A percentile compares a stretch with the other conserved stretches of the same genome.
Conservation (phyloP, 2,329 filamentous ascomycete genomes). For the Niveomyces coronatus region DNA sequence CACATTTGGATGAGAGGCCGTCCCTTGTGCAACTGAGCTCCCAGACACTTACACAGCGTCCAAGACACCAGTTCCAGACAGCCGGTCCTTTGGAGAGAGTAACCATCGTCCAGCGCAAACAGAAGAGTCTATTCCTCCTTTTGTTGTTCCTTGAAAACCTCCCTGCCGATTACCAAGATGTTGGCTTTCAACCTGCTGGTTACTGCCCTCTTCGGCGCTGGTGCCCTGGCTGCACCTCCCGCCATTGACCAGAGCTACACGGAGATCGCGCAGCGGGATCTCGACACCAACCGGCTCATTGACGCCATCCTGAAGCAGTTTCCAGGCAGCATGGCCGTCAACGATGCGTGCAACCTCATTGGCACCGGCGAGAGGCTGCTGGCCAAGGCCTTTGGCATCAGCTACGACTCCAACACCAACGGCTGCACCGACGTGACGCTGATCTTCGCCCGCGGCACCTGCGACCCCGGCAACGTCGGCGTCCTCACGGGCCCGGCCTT, state of each 20-base stretch:
- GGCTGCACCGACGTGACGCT: conserved; percentile 19
- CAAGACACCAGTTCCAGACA: no score
- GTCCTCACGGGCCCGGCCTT: conserved; percentile 19
- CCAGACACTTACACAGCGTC: no score
- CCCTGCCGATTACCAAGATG: neutral
- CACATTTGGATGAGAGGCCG: no score
- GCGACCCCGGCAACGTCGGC: conserved; percentile 21
- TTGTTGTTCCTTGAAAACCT: neutral
- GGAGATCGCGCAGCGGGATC: neutral
- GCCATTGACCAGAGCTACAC: conserved; percentile 1
- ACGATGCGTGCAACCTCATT: conserved; percentile 12
- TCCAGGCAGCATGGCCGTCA: conserved; percentile 10
- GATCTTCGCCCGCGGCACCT: conserved; percentile 21
- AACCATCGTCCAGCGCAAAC: no score
- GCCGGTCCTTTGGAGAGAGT: no score
- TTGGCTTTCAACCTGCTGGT: conserved; percentile 1
- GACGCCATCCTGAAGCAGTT: conserved; percentile 9
- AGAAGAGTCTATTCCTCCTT: neutral
- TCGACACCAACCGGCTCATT: conserved; percentile 6
- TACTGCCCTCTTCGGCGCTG: conserved; percentile 3
- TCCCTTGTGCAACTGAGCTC: no score
- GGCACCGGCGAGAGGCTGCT: conserved; percentile 10
- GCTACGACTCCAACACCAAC: conserved; percentile 10
- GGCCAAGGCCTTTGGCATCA: conserved; percentile 11
- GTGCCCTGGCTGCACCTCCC: conserved; percentile 5